Conservation (phyloP, 495 filamentous ascomycete species). For the Xylaria curta region DNA sequence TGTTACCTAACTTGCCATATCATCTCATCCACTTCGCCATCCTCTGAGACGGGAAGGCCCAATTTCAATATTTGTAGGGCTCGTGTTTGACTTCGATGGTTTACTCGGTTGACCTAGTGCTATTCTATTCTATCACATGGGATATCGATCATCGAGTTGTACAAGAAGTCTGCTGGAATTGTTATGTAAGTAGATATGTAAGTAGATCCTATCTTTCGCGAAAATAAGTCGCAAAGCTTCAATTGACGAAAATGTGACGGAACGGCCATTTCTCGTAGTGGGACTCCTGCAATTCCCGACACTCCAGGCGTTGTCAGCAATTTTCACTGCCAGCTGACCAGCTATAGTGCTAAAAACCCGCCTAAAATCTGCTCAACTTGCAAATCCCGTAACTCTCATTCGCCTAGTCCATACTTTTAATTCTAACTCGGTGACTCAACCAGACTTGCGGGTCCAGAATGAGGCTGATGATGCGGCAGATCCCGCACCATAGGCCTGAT, state of each 20-base stretch:
- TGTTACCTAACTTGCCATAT: neutral
- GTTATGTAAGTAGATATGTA: too few relatives aligned
- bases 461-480: constrained; percentile 10
- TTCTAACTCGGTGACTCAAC: constrained; percentile 21
- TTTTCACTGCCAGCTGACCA: constrained; percentile 35
- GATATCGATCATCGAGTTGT: too few relatives aligned
- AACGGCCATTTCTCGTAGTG: constrained; percentile 23
- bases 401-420: neutral
- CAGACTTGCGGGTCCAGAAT: neutral
- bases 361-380: constrained; percentile 2
- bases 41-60: neutral
- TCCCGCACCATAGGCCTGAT: neutral
- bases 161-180: too few relatives aligned
- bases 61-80: neutral
- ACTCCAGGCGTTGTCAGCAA: constrained; percentile 8
- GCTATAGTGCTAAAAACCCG: neutral
- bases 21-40: neutral
- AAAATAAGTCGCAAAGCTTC: constrained; percentile 24
- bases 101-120: too few relatives aligned
- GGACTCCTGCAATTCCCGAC: constrained; percentile 38
- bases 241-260: constrained; percentile 38
- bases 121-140: too few relatives aligned
- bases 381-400: constrained; percentile 24
- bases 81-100: too few relatives aligned
- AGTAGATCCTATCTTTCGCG: too few relatives aligned